Evolutionary conservation across 2,329 filamentous ascomycete genomes (phyloP).

Genomic region (Aspergillus sp.): DNA sequence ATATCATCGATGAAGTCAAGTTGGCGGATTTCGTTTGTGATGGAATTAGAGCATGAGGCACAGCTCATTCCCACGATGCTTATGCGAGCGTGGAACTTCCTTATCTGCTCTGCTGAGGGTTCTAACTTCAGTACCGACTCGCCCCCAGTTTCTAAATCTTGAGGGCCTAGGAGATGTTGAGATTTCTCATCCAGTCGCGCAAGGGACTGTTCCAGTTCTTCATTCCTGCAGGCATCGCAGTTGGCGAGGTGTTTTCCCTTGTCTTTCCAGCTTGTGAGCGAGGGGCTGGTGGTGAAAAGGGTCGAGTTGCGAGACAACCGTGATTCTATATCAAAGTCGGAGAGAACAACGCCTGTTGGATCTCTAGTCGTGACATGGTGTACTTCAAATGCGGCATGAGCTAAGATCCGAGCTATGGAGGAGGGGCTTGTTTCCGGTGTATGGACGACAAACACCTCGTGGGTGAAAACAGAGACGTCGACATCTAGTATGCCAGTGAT

Average conservation of each 20-base stretch:
- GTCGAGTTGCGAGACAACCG: slow-evolving; percentile 30
- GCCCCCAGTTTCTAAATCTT: background rate
- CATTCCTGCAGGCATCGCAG: slow-evolving; percentile 50
- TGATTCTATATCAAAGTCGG: slow-evolving; percentile 36
- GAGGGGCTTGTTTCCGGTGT: slow-evolving; percentile 28
- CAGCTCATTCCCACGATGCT: slow-evolving; percentile 73
- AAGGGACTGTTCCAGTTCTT: slow-evolving; percentile 28
- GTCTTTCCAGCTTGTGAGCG: slow-evolving; percentile 21
- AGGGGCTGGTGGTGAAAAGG: slow-evolving; percentile 20
- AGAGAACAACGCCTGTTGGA: slow-evolving; percentile 26
- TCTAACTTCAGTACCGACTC: slow-evolving; percentile 1
- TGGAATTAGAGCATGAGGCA: slow-evolving; percentile 64
- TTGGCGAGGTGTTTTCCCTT: slow-evolving; percentile 48
- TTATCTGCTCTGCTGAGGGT: background rate
- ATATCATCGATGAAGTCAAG: slow-evolving; percentile 59
- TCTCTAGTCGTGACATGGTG: slow-evolving; percentile 44
- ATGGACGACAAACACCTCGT: slow-evolving; percentile 46
- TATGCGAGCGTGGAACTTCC: slow-evolving; percentile 32
- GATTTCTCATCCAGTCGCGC: slow-evolving; percentile 7
- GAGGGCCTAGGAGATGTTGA: background rate
- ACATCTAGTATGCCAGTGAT: slow-evolving; percentile 35
- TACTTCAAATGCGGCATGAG: slow-evolving; percentile 49
- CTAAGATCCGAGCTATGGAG: slow-evolving; percentile 38
- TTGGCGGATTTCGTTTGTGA: slow-evolving; percentile 60
- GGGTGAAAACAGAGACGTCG: slow-evolving; percentile 45